phyloP scores from a whole-genome alignment of 768 basidiomycete species.

The Hericium rajendrae region DNA sequence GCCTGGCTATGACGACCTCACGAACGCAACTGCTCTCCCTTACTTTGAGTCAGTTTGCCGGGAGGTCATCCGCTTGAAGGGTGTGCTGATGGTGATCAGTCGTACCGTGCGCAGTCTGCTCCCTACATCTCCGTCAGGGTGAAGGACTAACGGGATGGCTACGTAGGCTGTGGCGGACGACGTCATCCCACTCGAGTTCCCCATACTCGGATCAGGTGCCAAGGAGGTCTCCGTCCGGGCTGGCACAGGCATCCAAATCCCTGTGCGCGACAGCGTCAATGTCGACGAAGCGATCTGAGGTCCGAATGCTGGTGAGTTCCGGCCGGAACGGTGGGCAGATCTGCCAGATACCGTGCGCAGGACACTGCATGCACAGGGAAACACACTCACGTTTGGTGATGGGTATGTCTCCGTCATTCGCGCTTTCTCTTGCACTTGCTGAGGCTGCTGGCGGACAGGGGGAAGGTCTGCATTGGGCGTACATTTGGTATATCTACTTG shows the following conservation, averaged over 20 bases:
- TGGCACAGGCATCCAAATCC: conserved; percentile 6
- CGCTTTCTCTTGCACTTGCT: too few species aligned
- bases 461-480: conserved; percentile 10
- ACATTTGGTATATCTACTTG: conserved; percentile 7
- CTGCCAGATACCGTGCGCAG: background rate
- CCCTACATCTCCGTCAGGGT: too few species aligned
- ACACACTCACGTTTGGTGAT: conserved; percentile 8
- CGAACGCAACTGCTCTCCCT: background rate
- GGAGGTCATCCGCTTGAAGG: conserved; percentile 1
- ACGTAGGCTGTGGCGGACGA: conserved; percentile 13
- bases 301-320: conserved; percentile 6
- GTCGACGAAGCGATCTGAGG: conserved; percentile 11
- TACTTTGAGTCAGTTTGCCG: background rate
- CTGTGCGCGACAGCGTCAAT: conserved; percentile 13
- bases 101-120: conserved; percentile 1
- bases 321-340: conserved; percentile 14
- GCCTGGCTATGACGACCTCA: background rate
- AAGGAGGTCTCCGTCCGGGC: conserved; percentile 3
- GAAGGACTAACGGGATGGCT: background rate
- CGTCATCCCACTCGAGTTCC: conserved; percentile 11
- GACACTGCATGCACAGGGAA: conserved; percentile 2
- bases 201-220: conserved; percentile 1
- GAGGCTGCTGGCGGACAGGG: background rate
- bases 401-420: background rate
- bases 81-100: conserved; percentile 9